Percentiles rank a stretch among this genome's conserved stretches.
Evolutionary conservation across 176 grass and related monocot genomes (phyloP).

Genomic region (Phoenix dactylifera): DNA sequence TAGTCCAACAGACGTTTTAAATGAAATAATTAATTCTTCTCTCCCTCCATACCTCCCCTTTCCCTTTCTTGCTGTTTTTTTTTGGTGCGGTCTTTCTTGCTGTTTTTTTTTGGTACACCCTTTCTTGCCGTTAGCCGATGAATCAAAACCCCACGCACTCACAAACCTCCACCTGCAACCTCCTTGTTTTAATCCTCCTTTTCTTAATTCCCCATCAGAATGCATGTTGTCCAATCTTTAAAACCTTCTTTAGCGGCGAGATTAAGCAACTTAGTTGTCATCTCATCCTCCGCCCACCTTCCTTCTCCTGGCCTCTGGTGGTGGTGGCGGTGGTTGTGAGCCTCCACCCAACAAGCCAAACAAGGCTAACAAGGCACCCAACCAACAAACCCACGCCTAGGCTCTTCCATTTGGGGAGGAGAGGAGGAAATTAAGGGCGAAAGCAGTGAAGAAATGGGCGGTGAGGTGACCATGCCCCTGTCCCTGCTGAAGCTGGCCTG

Average conservation of each 20-base stretch:
- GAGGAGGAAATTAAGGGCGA: background rate
- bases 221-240: background rate
- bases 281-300: background rate
- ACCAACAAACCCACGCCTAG: background rate
- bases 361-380: background rate
- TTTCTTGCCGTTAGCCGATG: conserved; percentile 22
- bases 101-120: conserved; percentile 1
- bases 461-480: conserved; percentile 17
- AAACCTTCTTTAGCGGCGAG: too few relatives aligned
- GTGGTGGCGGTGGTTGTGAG: conserved; percentile 9
- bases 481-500: conserved; percentile 12
- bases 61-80: conserved; percentile 1
- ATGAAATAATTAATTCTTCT: conserved; percentile 20
- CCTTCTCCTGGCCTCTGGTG: background rate
- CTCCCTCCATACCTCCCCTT: conserved; percentile 10
- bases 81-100: background rate
- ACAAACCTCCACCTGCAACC: conserved; percentile 34
- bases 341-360: conserved; percentile 1
- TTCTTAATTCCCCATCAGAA: conserved; percentile 1
- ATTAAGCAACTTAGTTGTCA: too few relatives aligned
- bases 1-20: conserved; percentile 31
- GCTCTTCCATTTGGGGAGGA: background rate
- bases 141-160: conserved; percentile 9
- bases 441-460: conserved; percentile 10
- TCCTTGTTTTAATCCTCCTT: conserved; percentile 35